A percentile compares a stretch with the other conserved stretches of the same genome.
Evolutionary conservation across 768 basidiomycete genomes (phyloP).

Genomic region (Boletus barrowsii): DNA sequence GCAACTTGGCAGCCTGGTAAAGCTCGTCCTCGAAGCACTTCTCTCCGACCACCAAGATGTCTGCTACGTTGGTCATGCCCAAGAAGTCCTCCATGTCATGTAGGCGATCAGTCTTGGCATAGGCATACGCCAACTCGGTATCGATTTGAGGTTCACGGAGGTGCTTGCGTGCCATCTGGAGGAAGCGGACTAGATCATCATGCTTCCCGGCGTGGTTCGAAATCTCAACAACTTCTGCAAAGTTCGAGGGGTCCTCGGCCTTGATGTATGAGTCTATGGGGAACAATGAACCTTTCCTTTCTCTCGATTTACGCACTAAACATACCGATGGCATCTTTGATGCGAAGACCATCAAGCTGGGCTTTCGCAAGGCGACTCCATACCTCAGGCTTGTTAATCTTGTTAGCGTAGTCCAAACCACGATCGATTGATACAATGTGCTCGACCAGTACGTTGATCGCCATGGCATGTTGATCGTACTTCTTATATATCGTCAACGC

Average conservation of each 20-base stretch:
- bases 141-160: slow-evolving; percentile 97
- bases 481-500: slow-evolving; percentile 98
- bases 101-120: slow-evolving; percentile 94
- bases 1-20: slow-evolving; percentile 93
- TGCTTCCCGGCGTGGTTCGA: slow-evolving; percentile 89
- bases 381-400: slow-evolving; percentile 93
- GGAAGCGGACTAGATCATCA: slow-evolving; percentile 91
- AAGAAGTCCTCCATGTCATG: slow-evolving; percentile 99
- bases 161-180: slow-evolving; percentile 98
- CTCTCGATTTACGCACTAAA: background rate
- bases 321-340: slow-evolving; percentile 95
- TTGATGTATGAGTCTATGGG: slow-evolving; percentile 91
- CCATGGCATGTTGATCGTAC: slow-evolving; percentile 90
- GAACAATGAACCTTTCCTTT: slow-evolving; percentile 1
- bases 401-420: slow-evolving; percentile 92
- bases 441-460: slow-evolving; percentile 97
- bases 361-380: slow-evolving; percentile 99
- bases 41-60: slow-evolving; percentile 94
- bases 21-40: slow-evolving; percentile 99
- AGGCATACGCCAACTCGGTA: slow-evolving; percentile 96
- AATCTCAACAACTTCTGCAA: slow-evolving; percentile 93
- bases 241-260: slow-evolving; percentile 93
- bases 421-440: slow-evolving; percentile 98
- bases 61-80: slow-evolving; percentile 97
- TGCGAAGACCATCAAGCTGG: slow-evolving; percentile 94